Percentiles rank a stretch among this genome's conserved stretches.
These are phyloP conservation scores for Prorocentrum cordatum DNA, from an alignment of 169 alveolate genomes.

Conservation along the genomic window DNA sequence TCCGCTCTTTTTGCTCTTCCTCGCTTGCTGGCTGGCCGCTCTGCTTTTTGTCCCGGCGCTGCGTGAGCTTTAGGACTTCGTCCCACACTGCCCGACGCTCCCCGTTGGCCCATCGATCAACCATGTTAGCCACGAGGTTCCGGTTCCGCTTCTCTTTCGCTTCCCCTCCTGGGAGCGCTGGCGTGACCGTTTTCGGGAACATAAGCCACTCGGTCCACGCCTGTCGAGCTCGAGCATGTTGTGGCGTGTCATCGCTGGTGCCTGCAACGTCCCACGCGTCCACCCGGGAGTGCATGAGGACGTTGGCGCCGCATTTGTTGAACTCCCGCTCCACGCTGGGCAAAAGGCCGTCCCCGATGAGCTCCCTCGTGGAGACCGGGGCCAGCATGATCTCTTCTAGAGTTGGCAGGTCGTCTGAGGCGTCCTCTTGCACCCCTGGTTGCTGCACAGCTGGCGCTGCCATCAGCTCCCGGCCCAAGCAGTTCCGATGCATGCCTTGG, in stretches of 20 bases:
- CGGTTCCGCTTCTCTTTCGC: background rate
- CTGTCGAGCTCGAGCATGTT: background rate
- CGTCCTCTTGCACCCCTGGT: background rate
- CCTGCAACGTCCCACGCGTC: too few species aligned
- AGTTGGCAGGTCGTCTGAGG: background rate
- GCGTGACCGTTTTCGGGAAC: background rate
- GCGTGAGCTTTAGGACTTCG: background rate
- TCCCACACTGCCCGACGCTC: constrained; percentile 5
- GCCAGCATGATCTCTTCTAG: background rate
- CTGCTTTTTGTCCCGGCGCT: too few species aligned
- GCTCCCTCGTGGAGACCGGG: background rate
- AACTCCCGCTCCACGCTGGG: background rate
- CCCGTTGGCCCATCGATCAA: background rate
- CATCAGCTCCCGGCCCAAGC: background rate
- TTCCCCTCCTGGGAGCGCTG: background rate
- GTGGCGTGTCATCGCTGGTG: background rate
- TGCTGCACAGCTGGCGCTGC: background rate
- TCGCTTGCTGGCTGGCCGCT: background rate
- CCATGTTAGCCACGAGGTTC: background rate
- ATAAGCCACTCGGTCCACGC: background rate
- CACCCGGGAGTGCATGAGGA: background rate
- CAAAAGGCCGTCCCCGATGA: background rate
- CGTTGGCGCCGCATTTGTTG: background rate
- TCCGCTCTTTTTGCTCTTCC: background rate
- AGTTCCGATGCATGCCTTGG: background rate